Base-by-base conservation (phyloP, 1,139 yeast genomes). In the Yamadazyma sp. region DNA sequence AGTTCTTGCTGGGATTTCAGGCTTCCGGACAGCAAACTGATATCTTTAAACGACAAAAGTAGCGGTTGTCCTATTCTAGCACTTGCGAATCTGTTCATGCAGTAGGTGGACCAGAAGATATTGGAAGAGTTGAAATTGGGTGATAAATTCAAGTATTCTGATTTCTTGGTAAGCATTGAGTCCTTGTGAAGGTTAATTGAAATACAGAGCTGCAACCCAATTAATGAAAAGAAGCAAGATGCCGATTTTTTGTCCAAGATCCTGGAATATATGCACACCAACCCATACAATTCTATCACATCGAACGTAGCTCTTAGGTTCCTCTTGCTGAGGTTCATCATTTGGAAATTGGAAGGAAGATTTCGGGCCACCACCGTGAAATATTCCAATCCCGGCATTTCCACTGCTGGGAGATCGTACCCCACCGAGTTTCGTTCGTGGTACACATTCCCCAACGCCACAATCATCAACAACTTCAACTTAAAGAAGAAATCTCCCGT, bases 181-280 rank as follows among this genome's bases (percentile, higher is more conserved):
- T 36, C 34, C 38, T 59, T 58, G 36, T 61, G 65, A 6, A 61
- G 36, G 34, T 61, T 60, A 27, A 61, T 47, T 2, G 64, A 55
- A 8, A 61, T 49, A 34, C 64, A 57, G 37, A 61, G 38, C 38
- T 61, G 62, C 30, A 61, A 49, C 2, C 65, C 64, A 33, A 49
- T 49, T 15, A 53, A 45, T 0, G 63, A 56, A 38, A 57, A 56
- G 31, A 47, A 45, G 8, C 55, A 56, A 1, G 65, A 57, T 4
- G 61, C 54, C 39, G 56, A 55, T 40, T 61, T 61, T 42, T 61
- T 61, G 40, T 61, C 66, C 7, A 61, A 38, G 7, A 57, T 47
- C 36, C 65, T 41, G 18, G 54, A 39, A 42, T 61, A 61, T n/a
- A 60, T 40, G 2, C 65, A 51, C 4, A 58, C 45, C 27, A 61